Evolutionary conservation across 768 basidiomycete species (phyloP), one percentile per base, ranked within the genome.

Genomic region (Gautieria morchelliformis): DNA sequence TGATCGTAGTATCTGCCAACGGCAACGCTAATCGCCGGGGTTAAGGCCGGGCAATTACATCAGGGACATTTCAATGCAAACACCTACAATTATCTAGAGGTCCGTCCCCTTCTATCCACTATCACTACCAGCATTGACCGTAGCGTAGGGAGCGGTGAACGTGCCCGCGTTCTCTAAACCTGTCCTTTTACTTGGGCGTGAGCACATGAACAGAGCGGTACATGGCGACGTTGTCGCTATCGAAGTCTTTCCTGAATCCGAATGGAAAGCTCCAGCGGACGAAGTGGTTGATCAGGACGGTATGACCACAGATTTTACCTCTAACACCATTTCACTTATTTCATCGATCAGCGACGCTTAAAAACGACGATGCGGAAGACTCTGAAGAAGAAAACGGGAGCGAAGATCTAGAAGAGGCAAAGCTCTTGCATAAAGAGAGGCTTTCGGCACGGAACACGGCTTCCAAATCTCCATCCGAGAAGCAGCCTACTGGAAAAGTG

Each of bases 51-150:
- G 2, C 74, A 85, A 42, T 78, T 94, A 4, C 82, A 92, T 65
- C 92, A 97, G 72, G 96, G 96, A 0, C 85, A 94, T 67, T 99
- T 95, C 72, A 93, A 89, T 65, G 91, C 93, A 2, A 96, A 90
- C 63, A 85, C 85, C 62, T 99, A 93, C 71, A 98, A 99, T 68
- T 98, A 94, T 64, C 77, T 97, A 14, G 95, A 97, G 78, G 90
- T 85, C 45, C 53, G 76, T 27, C 27, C 67, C 24, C n/a, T 5
- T 35, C 40, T 11, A 6, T 27, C 40, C 44, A 45, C 15, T n/a
- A 44, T 22, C n/a, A 40, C 56, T 8, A 20, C 4, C 27, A 32
- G 24, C 15, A 40, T 27, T 63, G 1, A 60, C 37, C 20, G 12
- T 17, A 39, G 33, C 54, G 35, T 1, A 92, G 87, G 95, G 93